Conservation (phyloP, 2,329 filamentous ascomycete genomes). For the Pyricularia sp. region DNA sequence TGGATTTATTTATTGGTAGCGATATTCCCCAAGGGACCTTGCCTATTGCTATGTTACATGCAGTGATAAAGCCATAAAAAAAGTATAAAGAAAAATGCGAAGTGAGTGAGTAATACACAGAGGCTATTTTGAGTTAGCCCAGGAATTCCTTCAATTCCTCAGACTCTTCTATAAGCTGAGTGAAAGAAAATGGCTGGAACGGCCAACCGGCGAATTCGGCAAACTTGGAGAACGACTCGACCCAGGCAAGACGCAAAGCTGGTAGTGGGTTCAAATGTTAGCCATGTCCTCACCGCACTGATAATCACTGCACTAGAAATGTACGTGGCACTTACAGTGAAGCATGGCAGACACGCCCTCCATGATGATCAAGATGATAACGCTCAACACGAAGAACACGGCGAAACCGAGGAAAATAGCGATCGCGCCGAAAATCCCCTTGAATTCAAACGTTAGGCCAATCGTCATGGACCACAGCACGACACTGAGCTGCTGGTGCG, state of each 20-base stretch:
- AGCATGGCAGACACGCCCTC: slow-evolving; percentile 94
- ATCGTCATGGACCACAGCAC: slow-evolving; percentile 97
- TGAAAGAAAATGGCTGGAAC: slow-evolving; percentile 84
- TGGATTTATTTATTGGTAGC: neutral
- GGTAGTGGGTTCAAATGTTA: neutral
- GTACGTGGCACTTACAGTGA: slow-evolving; percentile 33
- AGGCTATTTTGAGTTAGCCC: slow-evolving; percentile 20
- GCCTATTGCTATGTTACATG: neutral
- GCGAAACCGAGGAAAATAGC: slow-evolving; percentile 73
- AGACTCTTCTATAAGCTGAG: slow-evolving; percentile 72
- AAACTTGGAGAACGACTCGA: slow-evolving; percentile 96
- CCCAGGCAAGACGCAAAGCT: slow-evolving; percentile 75
- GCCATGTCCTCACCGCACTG: neutral
- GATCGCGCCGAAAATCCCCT: slow-evolving; percentile 58
- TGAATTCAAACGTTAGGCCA: slow-evolving; percentile 55
- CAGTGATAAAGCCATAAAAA: slow-evolving; percentile 3
- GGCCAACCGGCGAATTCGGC: slow-evolving; percentile 81
- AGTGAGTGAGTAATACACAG: neutral
- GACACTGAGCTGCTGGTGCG: slow-evolving; percentile 90
- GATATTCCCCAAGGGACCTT: neutral
- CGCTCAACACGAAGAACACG: slow-evolving; percentile 75
- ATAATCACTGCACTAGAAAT: neutral
- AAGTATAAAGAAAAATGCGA: slow-evolving; percentile 4
- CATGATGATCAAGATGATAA: slow-evolving; percentile 71
- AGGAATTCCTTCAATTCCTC: slow-evolving; percentile 45